Percentiles rank a stretch among this genome's conserved stretches.
phyloP scores from a whole-genome alignment of 2,329 filamentous ascomycete species.

The Colletotrichum sp. region DNA sequence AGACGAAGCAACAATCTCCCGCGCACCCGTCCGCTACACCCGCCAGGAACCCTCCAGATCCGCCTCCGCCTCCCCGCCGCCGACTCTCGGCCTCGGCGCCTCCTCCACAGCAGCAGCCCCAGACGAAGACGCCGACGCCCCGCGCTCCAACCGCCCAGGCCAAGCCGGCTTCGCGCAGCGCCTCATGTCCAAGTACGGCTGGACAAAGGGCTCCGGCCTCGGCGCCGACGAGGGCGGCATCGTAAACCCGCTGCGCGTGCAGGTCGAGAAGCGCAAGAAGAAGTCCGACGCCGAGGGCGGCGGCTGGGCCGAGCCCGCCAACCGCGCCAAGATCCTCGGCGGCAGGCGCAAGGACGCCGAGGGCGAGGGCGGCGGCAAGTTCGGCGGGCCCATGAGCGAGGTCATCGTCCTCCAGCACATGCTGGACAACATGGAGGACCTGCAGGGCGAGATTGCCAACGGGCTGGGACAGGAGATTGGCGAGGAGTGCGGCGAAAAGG shows the following conservation, averaged over 20 bases:
- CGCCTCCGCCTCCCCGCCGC: constrained; percentile 45
- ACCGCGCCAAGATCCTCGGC: constrained; percentile 81
- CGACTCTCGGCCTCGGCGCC: constrained; percentile 56
- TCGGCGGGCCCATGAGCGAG: constrained; percentile 73
- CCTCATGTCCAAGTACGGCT: constrained; percentile 93
- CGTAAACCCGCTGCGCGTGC: constrained; percentile 79
- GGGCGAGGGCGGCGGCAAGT: constrained; percentile 49
- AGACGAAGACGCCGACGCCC: constrained; percentile 40
- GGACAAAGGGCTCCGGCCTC: constrained; percentile 86
- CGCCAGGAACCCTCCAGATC: constrained; percentile 32
- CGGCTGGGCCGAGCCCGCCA: constrained; percentile 73
- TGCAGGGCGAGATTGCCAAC: constrained; percentile 77
- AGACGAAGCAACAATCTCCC: constrained; percentile 82
- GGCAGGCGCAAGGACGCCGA: constrained; percentile 61
- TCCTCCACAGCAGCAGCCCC: not conserved
- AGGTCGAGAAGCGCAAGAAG: constrained; percentile 87
- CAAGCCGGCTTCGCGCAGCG: constrained; percentile 86
- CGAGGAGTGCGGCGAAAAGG: constrained; percentile 86
- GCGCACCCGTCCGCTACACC: constrained; percentile 78
- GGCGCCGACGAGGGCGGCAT: constrained; percentile 86
- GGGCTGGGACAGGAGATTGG: constrained; percentile 92
- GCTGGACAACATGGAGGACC: constrained; percentile 80
- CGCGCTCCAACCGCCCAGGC: constrained; percentile 72
- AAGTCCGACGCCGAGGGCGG: constrained; percentile 79
- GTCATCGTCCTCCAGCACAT: constrained; percentile 86